Conservation (phyloP, 768 basidiomycete species). For the Suillus variegatus region DNA sequence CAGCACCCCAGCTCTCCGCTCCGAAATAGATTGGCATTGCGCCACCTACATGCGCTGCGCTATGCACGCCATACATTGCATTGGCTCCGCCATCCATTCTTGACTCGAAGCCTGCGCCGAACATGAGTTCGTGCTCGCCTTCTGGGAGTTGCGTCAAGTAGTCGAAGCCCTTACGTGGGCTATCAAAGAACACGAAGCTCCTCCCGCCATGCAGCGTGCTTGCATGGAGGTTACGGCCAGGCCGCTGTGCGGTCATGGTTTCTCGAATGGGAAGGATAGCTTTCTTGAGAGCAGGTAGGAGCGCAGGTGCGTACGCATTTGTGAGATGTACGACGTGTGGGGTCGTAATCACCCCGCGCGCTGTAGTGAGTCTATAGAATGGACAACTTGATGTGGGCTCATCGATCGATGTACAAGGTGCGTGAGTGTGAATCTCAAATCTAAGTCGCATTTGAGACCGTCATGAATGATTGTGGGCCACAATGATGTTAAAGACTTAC, state of each 20-base stretch:
- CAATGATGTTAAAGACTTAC: slow-evolving; percentile 20
- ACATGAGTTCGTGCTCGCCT: slow-evolving; percentile 55
- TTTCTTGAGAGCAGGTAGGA: slow-evolving; percentile 43
- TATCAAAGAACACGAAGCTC: slow-evolving; percentile 61
- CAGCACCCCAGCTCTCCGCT: slow-evolving; percentile 41
- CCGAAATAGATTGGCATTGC: slow-evolving; percentile 60
- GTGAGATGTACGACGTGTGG: slow-evolving; percentile 54
- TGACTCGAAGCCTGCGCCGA: slow-evolving; percentile 58
- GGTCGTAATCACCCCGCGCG: slow-evolving; percentile 41
- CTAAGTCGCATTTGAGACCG: slow-evolving; percentile 11
- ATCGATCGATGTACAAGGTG: slow-evolving; percentile 40
- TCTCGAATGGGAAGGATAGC: slow-evolving; percentile 41
- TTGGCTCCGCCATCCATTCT: slow-evolving; percentile 17
- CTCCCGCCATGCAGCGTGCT: slow-evolving; percentile 34
- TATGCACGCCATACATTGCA: slow-evolving; percentile 34
- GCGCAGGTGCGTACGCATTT: slow-evolving; percentile 50
- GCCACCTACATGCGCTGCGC: slow-evolving; percentile 46
- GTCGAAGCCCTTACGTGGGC: slow-evolving; percentile 47
- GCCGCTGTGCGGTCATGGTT: slow-evolving; percentile 66
- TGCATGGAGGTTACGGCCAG: slow-evolving; percentile 38
- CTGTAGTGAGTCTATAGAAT: slow-evolving; percentile 43
- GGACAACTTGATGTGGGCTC: slow-evolving; percentile 22
- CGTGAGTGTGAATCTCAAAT: slow-evolving; percentile 46
- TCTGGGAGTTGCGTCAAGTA: slow-evolving; percentile 66
- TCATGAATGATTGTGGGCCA: slow-evolving; percentile 14